phyloP scores from a whole-genome alignment of 164 flowering plant genomes.

The Annona squamosa region DNA sequence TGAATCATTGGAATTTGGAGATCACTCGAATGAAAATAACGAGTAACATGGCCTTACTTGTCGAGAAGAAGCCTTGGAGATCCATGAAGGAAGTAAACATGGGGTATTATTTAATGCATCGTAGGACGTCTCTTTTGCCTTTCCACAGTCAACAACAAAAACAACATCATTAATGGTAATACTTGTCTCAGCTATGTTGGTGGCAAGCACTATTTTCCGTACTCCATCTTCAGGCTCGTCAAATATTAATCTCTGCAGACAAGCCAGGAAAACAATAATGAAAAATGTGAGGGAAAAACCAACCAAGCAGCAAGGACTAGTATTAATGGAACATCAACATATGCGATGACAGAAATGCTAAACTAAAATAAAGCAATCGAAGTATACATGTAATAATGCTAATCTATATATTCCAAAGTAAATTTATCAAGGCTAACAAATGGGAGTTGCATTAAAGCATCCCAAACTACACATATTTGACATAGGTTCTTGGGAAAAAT shows the following conservation, averaged over 20 bases:
- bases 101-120: conserved; percentile 98
- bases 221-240: conserved; percentile 74
- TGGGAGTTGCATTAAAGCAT: too few species aligned
- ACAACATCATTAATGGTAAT: conserved; percentile 92
- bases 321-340: neutral
- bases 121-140: conserved; percentile 96
- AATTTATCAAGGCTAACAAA: too few species aligned
- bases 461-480: too few species aligned
- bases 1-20: too few species aligned
- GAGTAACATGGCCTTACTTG: conserved; percentile 47
- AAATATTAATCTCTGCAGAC: conserved; percentile 75
- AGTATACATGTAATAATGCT: too few species aligned
- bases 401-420: too few species aligned
- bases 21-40: too few species aligned
- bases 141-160: conserved; percentile 95
- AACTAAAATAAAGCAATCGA: too few species aligned
- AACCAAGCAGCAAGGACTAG: neutral
- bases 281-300: conserved; percentile 3
- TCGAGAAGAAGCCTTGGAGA: conserved; percentile 87
- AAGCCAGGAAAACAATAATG: conserved; percentile 6
- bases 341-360: neutral
- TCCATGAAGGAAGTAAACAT: conserved; percentile 97
- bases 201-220: conserved; percentile 87
- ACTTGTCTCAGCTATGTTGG: conserved; percentile 98
- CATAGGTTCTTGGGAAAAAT: too few species aligned